Evolutionary conservation across 202 grass and related monocot species (phyloP), one percentile per base, ranked within the genome.

Genomic region (Eragrostis tef): DNA sequence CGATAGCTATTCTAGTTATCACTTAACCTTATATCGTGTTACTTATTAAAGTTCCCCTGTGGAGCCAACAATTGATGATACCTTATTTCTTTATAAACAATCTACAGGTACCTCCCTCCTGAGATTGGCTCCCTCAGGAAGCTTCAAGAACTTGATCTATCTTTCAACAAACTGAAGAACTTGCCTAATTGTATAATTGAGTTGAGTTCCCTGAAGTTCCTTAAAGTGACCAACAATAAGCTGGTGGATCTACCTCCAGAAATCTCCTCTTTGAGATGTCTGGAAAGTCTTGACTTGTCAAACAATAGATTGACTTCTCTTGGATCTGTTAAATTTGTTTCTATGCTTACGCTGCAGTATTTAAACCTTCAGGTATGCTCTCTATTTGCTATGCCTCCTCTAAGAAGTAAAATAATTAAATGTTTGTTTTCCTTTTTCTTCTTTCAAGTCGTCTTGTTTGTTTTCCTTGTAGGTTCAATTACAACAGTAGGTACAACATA

Each of bases 181-280:
- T 93, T 96, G 12, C 93, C 93, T 85, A 93, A 91, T 75, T 88
- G 82, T 87, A 93, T 99, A 81, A 83, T 86, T 44, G 89, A 93
- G 48, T 81, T 93, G 58, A 79, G 71, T 81, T 81, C 87, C 50
- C 80, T 99, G 56, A 90, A 71, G 79, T 82, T 88, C 71, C 81
- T 99, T 59, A 99, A 93, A 90, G 86, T 99, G 77, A 90, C 90
- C 64, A 93, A 96, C 74, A 99, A 99, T 92, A 99, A 99, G 81
- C 80, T 99, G 78, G 85, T 85, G 22, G 93, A 99, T 83, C 54
- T 96, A 59, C 96, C 96, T 34, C 69, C 85, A 22, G 85, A 82
- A 80, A 81, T 99, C 44, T 96, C 96, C 17, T 95, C 84, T 70
- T 81, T 99, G 62, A 91, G 86, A 70, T 89, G 57, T 77, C 89